Conservation (phyloP, 2,329 filamentous ascomycete species). For the Penicillium occitanis region DNA sequence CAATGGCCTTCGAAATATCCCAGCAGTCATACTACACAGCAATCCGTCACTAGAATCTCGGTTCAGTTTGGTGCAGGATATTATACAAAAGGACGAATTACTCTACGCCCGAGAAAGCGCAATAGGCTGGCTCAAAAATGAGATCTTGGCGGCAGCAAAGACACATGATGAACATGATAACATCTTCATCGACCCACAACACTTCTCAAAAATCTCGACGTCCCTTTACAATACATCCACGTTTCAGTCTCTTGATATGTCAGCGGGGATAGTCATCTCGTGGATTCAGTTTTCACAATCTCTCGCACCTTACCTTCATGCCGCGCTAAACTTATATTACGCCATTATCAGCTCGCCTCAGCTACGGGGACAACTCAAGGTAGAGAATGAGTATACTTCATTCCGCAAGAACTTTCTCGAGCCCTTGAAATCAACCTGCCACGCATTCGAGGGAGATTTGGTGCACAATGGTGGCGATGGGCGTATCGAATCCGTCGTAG, state of each 20-base stretch:
- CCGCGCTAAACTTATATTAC: constrained; percentile 60
- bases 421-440: constrained; percentile 36
- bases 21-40: constrained; percentile 47
- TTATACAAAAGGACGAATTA: constrained; percentile 55
- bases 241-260: constrained; percentile 42
- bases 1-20: constrained; percentile 39
- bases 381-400: constrained; percentile 38
- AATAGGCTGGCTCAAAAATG: constrained; percentile 61
- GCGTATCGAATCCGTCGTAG: constrained; percentile 35
- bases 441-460: constrained; percentile 35
- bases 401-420: constrained; percentile 36
- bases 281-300: constrained; percentile 54
- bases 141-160: constrained; percentile 51
- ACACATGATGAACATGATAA: constrained; percentile 21
- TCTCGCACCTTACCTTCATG: constrained; percentile 51
- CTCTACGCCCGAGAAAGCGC: constrained; percentile 58
- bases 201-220: constrained; percentile 47
- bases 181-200: constrained; percentile 39
- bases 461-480: constrained; percentile 38
- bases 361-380: constrained; percentile 49
- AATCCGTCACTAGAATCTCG: constrained; percentile 54
- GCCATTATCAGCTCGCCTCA: constrained; percentile 53
- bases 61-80: constrained; percentile 55
- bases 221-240: constrained; percentile 53
- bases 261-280: constrained; percentile 39